Evolutionary conservation across 768 basidiomycete genomes (phyloP).

Genomic region (Auricularia sp.): DNA sequence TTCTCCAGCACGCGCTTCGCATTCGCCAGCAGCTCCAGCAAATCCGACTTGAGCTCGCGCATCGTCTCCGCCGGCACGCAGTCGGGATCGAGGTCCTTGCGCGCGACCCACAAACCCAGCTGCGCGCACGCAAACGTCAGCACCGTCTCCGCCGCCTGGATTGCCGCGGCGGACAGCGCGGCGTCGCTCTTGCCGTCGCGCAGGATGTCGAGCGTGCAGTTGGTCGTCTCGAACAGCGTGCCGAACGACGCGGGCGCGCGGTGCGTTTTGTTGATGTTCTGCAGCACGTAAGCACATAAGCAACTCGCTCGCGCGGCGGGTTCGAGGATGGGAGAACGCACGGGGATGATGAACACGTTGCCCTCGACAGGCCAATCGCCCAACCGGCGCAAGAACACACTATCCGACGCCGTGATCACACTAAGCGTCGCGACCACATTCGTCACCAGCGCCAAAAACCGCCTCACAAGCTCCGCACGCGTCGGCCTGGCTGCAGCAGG

Average conservation of each 20-base stretch:
- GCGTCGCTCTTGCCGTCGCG: slow-evolving; percentile 50
- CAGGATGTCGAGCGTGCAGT: slow-evolving; percentile 64
- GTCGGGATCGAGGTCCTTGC: slow-evolving; percentile 50
- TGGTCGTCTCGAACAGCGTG: slow-evolving; percentile 77
- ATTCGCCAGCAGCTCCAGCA: slow-evolving; percentile 1
- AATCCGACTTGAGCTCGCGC: slow-evolving; percentile 1
- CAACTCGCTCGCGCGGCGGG: not conserved
- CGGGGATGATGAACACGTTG: slow-evolving; percentile 60
- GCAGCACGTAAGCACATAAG: slow-evolving; percentile 6
- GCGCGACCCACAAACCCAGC: slow-evolving; percentile 67
- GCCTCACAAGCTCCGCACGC: slow-evolving; percentile 61
- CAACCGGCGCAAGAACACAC: slow-evolving; percentile 42
- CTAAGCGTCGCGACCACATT: slow-evolving; percentile 62
- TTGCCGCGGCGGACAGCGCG: slow-evolving; percentile 33
- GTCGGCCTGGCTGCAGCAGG: slow-evolving; percentile 52
- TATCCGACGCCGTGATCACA: slow-evolving; percentile 58
- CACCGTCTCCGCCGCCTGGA: slow-evolving; percentile 53
- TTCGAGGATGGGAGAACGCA: slow-evolving; percentile 24
- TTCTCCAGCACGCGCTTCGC: not conserved
- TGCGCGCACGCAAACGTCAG: slow-evolving; percentile 67
- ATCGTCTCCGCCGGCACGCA: not conserved
- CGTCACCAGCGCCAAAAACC: slow-evolving; percentile 58
- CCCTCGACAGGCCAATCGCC: slow-evolving; percentile 62
- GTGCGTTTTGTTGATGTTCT: slow-evolving; percentile 81
- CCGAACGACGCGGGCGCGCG: slow-evolving; percentile 78